Percentiles rank a stretch among this genome's conserved stretches.
These are phyloP conservation scores for Tricholoma saponaceum DNA, from an alignment of 768 basidiomycete species.

Conservation along the genomic window DNA sequence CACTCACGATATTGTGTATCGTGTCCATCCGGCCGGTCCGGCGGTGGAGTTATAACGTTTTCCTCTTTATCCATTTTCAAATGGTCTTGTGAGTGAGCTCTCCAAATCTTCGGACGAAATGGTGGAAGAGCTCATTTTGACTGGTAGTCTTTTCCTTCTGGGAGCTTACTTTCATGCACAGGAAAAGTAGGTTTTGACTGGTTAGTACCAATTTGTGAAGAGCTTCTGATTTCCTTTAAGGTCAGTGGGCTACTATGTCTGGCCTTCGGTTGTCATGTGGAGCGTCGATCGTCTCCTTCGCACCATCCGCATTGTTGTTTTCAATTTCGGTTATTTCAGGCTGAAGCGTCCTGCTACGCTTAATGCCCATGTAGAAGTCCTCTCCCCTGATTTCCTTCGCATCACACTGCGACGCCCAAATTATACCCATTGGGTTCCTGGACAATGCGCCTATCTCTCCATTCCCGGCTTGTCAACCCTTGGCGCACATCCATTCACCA, in stretches of 20 bases:
- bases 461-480: conserved; percentile 42
- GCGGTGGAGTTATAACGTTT: conserved; percentile 43
- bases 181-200: neutral
- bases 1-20: conserved; percentile 41
- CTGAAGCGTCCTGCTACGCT: conserved; percentile 16
- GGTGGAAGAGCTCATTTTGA: neutral
- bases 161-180: conserved; percentile 1
- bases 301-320: conserved; percentile 32
- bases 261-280: conserved; percentile 49
- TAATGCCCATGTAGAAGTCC: conserved; percentile 35
- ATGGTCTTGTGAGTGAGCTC: conserved; percentile 28
- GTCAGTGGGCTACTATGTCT: conserved; percentile 22
- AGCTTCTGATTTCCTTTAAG: neutral
- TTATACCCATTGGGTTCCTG: conserved; percentile 39
- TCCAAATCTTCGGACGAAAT: too few species aligned
- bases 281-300: conserved; percentile 48
- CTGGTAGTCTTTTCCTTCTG: neutral
- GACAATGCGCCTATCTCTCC: conserved; percentile 48
- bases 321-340: conserved; percentile 37
- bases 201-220: neutral
- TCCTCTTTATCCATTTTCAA: conserved; percentile 45
- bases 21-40: conserved; percentile 48
- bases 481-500: conserved; percentile 59
- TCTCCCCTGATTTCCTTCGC: conserved; percentile 43
- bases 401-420: conserved; percentile 38